These are phyloP conservation scores for Aspergillus flavus DNA, from an alignment of 2,329 filamentous ascomycete genomes.

Conservation along the genomic window DNA sequence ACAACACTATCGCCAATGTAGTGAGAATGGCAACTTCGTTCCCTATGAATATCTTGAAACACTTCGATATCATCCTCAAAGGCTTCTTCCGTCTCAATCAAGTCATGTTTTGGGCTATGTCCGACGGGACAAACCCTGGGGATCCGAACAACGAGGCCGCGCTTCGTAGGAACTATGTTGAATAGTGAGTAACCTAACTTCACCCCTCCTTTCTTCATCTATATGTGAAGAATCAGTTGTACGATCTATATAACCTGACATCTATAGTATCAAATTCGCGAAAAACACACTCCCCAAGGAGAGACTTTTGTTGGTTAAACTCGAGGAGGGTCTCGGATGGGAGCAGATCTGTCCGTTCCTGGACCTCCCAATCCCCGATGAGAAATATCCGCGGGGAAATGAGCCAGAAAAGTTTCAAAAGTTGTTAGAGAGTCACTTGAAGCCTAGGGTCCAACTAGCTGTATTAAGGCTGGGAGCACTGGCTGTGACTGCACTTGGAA, in stretches of 20 bases:
- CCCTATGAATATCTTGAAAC: conserved; percentile 24
- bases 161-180: conserved; percentile 21
- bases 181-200: conserved; percentile 21
- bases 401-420: conserved; percentile 15
- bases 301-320: conserved; percentile 19
- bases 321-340: conserved; percentile 28
- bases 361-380: conserved; percentile 20
- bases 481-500: background rate
- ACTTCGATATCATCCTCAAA: conserved; percentile 20
- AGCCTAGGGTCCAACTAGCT: background rate
- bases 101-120: conserved; percentile 14
- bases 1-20: conserved; percentile 20
- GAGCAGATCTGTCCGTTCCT: conserved; percentile 28
- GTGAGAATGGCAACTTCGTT: conserved; percentile 11
- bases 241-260: background rate
- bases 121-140: conserved; percentile 16
- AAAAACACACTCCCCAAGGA: conserved; percentile 25
- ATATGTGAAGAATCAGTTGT: background rate
- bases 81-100: conserved; percentile 18
- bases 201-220: background rate
- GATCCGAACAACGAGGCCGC: conserved; percentile 18
- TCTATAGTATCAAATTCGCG: conserved; percentile 19
- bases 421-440: background rate
- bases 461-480: background rate
- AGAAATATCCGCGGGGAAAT: conserved; percentile 24